Evolutionary conservation across 2,329 filamentous ascomycete species (phyloP).

Genomic region (Penicillium concentricum): DNA sequence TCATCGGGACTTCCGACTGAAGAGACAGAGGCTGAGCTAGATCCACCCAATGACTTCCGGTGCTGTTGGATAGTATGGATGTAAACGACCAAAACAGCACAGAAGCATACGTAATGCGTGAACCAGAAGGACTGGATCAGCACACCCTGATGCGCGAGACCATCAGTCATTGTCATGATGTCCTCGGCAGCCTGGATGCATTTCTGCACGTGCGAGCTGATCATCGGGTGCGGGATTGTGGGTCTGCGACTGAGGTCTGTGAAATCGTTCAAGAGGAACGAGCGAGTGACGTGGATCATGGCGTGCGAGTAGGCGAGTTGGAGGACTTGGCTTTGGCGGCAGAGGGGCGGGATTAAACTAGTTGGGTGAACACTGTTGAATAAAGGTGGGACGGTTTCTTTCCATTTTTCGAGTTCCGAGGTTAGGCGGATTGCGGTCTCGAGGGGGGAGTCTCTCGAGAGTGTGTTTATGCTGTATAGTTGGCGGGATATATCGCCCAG

Average conservation of each 20-base stretch:
- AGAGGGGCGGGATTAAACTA: slow-evolving; percentile 39
- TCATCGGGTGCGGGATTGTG: slow-evolving; percentile 29
- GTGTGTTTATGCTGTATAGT: slow-evolving; percentile 39
- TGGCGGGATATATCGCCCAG: slow-evolving; percentile 49
- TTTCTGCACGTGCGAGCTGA: slow-evolving; percentile 41
- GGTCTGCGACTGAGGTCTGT: slow-evolving; percentile 36
- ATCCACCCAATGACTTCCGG: slow-evolving; percentile 16
- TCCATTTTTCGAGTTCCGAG: slow-evolving; percentile 38
- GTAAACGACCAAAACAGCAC: slow-evolving; percentile 43
- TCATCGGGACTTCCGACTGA: slow-evolving; percentile 21
- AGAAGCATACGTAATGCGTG: slow-evolving; percentile 45
- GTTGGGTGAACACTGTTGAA: slow-evolving; percentile 39
- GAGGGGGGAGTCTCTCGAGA: slow-evolving; percentile 30
- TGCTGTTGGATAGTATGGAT: slow-evolving; percentile 45
- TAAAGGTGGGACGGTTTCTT: slow-evolving; percentile 35
- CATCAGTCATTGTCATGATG: slow-evolving; percentile 37
- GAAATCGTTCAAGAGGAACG: slow-evolving; percentile 39
- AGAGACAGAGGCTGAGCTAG: slow-evolving; percentile 13
- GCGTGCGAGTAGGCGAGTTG: slow-evolving; percentile 41
- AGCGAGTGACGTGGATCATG: slow-evolving; percentile 41
- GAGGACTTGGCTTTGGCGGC: slow-evolving; percentile 40
- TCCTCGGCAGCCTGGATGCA: slow-evolving; percentile 47
- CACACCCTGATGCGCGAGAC: slow-evolving; percentile 36
- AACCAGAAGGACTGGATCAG: slow-evolving; percentile 46
- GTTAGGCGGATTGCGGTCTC: slow-evolving; percentile 37